Evolutionary conservation across 1,284 basidiomycete species (phyloP).

Genomic region (Trichosporon asahii): DNA sequence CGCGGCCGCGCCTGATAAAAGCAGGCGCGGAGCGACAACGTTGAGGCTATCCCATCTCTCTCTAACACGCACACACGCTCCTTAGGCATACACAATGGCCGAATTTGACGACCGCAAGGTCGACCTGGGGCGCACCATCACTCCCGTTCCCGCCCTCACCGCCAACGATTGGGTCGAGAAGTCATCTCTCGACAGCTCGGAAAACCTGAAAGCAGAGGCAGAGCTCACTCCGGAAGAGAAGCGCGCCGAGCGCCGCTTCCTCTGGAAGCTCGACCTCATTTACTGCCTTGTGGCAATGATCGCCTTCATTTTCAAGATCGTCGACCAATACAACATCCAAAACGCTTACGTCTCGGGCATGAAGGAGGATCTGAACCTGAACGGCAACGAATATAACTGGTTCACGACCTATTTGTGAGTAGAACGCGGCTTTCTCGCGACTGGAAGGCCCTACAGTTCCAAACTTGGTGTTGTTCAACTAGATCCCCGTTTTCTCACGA

Average conservation of each 20-base stretch:
- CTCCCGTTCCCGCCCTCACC: not conserved
- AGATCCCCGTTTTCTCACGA: too few species aligned
- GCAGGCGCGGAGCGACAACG: not conserved
- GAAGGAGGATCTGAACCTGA: conserved; percentile 32
- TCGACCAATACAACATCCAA: conserved; percentile 32
- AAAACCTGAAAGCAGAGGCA: not conserved
- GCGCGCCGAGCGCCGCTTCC: conserved; percentile 14
- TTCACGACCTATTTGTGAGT: conserved; percentile 19
- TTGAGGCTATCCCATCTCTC: not conserved
- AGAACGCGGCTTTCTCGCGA: too few species aligned
- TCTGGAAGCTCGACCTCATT: conserved; percentile 23
- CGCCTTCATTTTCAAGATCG: conserved; percentile 22
- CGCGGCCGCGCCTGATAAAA: not conserved
- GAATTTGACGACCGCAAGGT: conserved; percentile 5
- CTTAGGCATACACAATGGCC: not conserved
- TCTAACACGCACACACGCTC: not conserved
- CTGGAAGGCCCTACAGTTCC: too few species aligned
- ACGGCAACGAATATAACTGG: conserved; percentile 34
- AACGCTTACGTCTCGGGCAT: conserved; percentile 35
- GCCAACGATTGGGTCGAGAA: not conserved
- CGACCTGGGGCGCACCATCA: not conserved
- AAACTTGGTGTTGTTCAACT: too few species aligned
- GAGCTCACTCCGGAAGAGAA: conserved; percentile 15
- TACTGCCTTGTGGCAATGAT: conserved; percentile 18
- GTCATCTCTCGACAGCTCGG: not conserved